A percentile compares a stretch with the other conserved stretches of the same genome.
These are phyloP conservation scores for Avena eriantha DNA, from an alignment of 176 grass and related monocot genomes.

Conservation along the genomic window DNA sequence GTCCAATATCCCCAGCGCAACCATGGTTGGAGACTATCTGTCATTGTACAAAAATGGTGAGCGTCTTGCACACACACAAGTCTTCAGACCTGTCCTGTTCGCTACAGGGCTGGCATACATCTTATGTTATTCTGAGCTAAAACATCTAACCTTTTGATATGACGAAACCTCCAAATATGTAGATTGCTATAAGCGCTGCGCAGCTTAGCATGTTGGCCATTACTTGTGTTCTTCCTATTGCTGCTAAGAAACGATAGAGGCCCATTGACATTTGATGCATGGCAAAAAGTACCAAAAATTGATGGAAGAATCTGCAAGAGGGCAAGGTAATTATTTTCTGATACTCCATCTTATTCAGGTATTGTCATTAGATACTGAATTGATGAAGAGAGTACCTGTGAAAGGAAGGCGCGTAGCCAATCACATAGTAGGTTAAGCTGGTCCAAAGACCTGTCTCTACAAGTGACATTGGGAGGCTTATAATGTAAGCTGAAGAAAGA, in stretches of 20 bases:
- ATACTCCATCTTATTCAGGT: constrained; percentile 21
- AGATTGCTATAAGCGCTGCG: constrained; percentile 67
- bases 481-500: constrained; percentile 76
- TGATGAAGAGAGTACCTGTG: constrained; percentile 62
- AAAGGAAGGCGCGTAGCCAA: constrained; percentile 84
- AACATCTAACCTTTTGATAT: constrained; percentile 83
- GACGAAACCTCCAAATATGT: constrained; percentile 80
- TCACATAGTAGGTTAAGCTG: constrained; percentile 86
- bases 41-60: constrained; percentile 35
- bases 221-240: constrained; percentile 89
- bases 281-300: constrained; percentile 74
- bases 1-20: constrained; percentile 72
- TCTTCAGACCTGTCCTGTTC: neutral
- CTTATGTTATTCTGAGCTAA: constrained; percentile 27
- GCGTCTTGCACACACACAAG: constrained; percentile 29
- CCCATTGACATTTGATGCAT: constrained; percentile 95
- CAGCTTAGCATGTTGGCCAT: constrained; percentile 76
- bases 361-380: constrained; percentile 9
- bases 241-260: constrained; percentile 80
- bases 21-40: constrained; percentile 72
- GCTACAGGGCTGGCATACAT: constrained; percentile 27
- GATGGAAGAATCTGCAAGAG: constrained; percentile 75
- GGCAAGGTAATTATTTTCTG: constrained; percentile 18
- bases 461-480: constrained; percentile 77
- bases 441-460: constrained; percentile 87